Base-by-base conservation (phyloP, 805 yeast genomes). In the Ogataea polymorpha region DNA sequence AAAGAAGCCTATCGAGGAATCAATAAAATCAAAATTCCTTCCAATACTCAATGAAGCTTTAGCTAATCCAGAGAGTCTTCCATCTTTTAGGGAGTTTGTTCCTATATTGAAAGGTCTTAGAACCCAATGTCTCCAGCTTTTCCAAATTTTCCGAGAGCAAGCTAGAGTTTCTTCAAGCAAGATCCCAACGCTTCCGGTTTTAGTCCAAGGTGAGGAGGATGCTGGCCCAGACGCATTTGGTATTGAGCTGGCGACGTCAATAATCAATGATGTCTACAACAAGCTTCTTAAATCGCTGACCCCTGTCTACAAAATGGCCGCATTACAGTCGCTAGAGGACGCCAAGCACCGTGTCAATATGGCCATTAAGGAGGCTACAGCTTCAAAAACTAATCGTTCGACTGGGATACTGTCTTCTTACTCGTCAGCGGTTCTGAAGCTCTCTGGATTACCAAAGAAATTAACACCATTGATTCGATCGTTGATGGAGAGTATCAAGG, bases 201-300 rank as follows among this genome's bases (percentile, higher is more conserved):
- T 90, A 8, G 96, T 91, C 4, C 91, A 89, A 61, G 99, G 99
- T 25, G 98, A 93, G 58, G 71, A 79, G 1, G 95, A 86, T 45
- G 96, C 97, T 2, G 97, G 96, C 2, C 88, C 95, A 1, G 89
- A 83, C 53, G 98, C 97, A 0, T 93, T 93, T 64, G 77, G 88
- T 12, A 60, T 93, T 29, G 84, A 75, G 31, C 75, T 77, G 46
- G 97, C 96, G 1, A 84, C 84, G 42, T 75, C 77, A 47, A 74
- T 89, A 1, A 54, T 82, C 23, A 67, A 68, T 29, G 86, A 80
- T 28, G 76, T 79, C 6, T 87, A 77, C 56, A 76, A 74, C n/a
- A 82, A 82, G 55, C 65, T 88, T 48, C 66, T 79, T 49, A 77
- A 75, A 42, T 59, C 74, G 7, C 64, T 93, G 54, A 70, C 83